Percentiles rank a stretch among this genome's conserved stretches.
Evolutionary conservation across 768 basidiomycete species (phyloP).

Genomic region (Panellus pusillus): DNA sequence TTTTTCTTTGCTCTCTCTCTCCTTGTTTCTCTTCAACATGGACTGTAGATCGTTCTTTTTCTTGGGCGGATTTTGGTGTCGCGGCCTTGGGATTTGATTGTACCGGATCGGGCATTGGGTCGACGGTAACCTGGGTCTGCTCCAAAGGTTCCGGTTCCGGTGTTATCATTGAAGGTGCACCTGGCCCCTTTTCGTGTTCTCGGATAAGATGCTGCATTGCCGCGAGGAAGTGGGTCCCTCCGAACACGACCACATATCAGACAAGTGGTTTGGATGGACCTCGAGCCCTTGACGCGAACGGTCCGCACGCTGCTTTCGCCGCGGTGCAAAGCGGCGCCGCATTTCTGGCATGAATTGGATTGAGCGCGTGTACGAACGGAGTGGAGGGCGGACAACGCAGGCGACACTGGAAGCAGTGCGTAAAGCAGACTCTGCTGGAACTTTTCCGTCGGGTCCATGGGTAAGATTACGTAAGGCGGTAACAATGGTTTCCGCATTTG

Average conservation of each 20-base stretch:
- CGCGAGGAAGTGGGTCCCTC: constrained; percentile 3
- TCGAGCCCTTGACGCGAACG: constrained; percentile 28
- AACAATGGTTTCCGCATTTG: neutral
- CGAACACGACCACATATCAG: constrained; percentile 21
- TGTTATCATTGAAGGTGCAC: neutral
- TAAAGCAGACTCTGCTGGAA: constrained; percentile 51
- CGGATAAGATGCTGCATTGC: constrained; percentile 20
- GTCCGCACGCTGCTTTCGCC: constrained; percentile 39
- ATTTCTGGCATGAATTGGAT: constrained; percentile 29
- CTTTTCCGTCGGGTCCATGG: constrained; percentile 33
- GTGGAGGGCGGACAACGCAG: constrained; percentile 65
- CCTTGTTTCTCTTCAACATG: constrained; percentile 61
- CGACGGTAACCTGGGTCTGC: neutral
- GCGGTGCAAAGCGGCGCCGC: constrained; percentile 50
- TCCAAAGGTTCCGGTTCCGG: neutral
- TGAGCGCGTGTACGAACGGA: constrained; percentile 37
- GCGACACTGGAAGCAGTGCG: constrained; percentile 50
- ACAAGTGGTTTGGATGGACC: constrained; percentile 25
- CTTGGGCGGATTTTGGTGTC: constrained; percentile 42
- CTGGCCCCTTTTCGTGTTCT: constrained; percentile 3
- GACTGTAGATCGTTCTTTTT: constrained; percentile 60
- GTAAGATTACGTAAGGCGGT: constrained; percentile 1
- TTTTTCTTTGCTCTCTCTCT: constrained; percentile 47
- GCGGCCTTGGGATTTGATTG: neutral
- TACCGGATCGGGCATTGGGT: constrained; percentile 6